These are phyloP conservation scores for Cajanus cajan DNA, from an alignment of 306 rosid species.

Conservation along the genomic window DNA sequence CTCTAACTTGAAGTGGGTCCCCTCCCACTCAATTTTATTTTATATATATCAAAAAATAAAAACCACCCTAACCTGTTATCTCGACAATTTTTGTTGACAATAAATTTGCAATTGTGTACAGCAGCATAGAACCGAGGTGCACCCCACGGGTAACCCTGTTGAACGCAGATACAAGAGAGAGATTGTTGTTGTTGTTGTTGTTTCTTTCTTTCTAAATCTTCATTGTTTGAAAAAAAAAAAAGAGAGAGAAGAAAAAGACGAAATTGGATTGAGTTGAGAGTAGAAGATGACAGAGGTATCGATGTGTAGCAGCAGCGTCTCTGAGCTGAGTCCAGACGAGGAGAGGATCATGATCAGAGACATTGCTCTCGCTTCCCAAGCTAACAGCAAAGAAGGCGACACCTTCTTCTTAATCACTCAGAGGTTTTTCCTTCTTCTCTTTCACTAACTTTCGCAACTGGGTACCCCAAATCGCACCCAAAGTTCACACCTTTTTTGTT, in stretches of 20 bases:
- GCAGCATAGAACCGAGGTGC: background rate
- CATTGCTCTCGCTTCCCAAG: conserved; percentile 82
- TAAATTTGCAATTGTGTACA: background rate
- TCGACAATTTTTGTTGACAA: background rate
- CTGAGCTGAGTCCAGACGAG: conserved; percentile 77
- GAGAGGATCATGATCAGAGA: conserved; percentile 90
- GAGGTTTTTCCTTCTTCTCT: conserved; percentile 43
- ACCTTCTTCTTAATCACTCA: conserved; percentile 76
- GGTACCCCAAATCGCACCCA: conserved; percentile 17
- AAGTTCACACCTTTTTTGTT: conserved; percentile 18
- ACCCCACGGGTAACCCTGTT: background rate
- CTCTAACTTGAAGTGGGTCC: too few relatives aligned
- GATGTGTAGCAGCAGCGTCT: conserved; percentile 54
- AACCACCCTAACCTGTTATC: too few relatives aligned
- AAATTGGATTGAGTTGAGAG: background rate
- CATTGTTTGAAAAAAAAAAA: background rate
- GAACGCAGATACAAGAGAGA: background rate
- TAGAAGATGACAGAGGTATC: conserved; percentile 60
- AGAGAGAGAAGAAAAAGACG: background rate
- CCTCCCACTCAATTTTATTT: too few relatives aligned
- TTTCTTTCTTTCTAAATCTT: conserved; percentile 7
- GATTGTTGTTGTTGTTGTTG: background rate
- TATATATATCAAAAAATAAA: too few relatives aligned
- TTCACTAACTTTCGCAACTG: background rate
- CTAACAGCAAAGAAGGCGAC: conserved; percentile 85